Conservation (phyloP, 225 moss, liverwort and hornwort genomes). For the Lunularia cruciata region DNA sequence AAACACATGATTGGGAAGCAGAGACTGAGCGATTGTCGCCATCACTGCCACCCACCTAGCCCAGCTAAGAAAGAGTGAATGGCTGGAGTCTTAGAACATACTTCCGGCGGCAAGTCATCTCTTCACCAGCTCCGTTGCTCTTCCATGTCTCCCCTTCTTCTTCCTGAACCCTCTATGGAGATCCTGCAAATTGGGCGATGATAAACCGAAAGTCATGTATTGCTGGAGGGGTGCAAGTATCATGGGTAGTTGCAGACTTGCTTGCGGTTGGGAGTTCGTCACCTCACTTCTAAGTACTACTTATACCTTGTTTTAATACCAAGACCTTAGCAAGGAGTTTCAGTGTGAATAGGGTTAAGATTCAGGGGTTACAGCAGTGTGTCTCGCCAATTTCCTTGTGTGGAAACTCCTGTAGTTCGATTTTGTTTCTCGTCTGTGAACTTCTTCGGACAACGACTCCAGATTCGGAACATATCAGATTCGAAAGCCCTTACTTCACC, state of each 20-base stretch:
- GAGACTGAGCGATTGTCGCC: constrained; percentile 48
- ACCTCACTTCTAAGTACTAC: neutral
- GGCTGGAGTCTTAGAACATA: neutral
- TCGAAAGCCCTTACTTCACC: no score
- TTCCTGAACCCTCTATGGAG: neutral
- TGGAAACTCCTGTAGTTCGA: neutral
- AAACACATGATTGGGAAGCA: constrained; percentile 69
- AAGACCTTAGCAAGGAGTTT: neutral
- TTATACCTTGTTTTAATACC: neutral
- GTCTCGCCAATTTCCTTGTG: neutral
- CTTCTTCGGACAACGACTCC: no score
- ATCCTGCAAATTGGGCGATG: neutral
- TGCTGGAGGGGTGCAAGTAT: neutral
- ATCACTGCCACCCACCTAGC: constrained; percentile 12
- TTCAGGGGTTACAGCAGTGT: neutral
- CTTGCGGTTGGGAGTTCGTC: constrained; percentile 1
- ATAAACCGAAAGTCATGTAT: neutral
- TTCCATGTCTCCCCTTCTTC: neutral
- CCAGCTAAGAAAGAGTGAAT: neutral
- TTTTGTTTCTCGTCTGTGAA: no score
- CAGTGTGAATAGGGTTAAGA: neutral
- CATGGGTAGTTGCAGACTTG: constrained; percentile 2
- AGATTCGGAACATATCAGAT: no score
- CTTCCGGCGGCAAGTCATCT: no score
- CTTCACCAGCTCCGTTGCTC: neutral